phyloP scores from a whole-genome alignment of 148 eudicot species.

The Cornus kousa region DNA sequence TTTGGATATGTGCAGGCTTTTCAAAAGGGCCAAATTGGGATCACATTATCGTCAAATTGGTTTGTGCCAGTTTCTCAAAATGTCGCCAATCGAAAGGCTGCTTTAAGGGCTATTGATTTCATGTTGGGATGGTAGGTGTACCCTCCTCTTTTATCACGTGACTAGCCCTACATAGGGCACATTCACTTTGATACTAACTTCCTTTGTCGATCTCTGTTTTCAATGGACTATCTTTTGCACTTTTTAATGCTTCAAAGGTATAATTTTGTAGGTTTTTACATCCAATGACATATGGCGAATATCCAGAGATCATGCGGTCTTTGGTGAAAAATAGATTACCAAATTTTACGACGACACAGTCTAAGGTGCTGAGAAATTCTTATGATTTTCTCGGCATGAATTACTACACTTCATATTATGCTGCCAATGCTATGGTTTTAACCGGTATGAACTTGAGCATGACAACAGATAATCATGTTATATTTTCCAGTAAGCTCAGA shows the following conservation, averaged over 20 bases:
- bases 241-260: neutral
- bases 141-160: too few species aligned
- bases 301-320: constrained; percentile 38
- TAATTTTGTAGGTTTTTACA: constrained; percentile 38
- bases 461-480: too few species aligned
- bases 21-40: constrained; percentile 5
- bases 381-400: constrained; percentile 54
- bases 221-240: too few species aligned
- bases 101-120: neutral
- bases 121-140: constrained; percentile 1
- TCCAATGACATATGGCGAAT: constrained; percentile 46
- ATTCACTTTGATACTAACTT: too few species aligned
- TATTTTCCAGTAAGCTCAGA: too few species aligned
- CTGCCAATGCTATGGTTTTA: constrained; percentile 14
- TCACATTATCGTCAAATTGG: neutral
- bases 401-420: constrained; percentile 47
- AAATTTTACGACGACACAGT: constrained; percentile 24
- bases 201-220: too few species aligned
- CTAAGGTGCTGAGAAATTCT: constrained; percentile 33
- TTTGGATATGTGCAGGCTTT: neutral
- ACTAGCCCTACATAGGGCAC: too few species aligned
- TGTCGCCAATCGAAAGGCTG: neutral
- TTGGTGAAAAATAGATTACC: constrained; percentile 42
- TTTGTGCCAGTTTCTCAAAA: neutral
- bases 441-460: constrained; percentile 17